These are phyloP conservation scores for Schizonepeta tenuifolia DNA, from an alignment of 257 asterid genomes.

Conservation along the genomic window DNA sequence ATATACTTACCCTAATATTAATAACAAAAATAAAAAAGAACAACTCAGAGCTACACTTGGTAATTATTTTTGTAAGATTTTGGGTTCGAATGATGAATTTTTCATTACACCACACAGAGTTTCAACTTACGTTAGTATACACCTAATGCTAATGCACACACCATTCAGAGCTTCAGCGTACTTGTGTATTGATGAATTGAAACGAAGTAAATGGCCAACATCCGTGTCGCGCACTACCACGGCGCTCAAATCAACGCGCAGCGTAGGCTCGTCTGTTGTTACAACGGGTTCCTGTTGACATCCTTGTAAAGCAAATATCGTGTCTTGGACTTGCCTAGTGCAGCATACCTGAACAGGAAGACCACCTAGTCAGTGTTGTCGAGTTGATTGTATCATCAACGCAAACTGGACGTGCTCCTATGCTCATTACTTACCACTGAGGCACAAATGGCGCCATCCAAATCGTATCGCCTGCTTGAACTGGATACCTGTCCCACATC, in stretches of 20 bases:
- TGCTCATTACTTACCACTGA: slow-evolving; percentile 70
- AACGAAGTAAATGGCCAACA: too few species aligned
- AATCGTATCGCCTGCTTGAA: slow-evolving; percentile 89
- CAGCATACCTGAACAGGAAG: slow-evolving; percentile 78
- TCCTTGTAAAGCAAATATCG: slow-evolving; percentile 93
- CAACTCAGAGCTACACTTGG: too few species aligned
- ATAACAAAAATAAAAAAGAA: too few species aligned
- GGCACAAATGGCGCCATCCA: slow-evolving; percentile 99
- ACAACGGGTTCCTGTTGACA: slow-evolving; percentile 80
- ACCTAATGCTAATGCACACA: neutral
- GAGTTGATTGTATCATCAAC: neutral
- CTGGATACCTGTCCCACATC: slow-evolving; percentile 75
- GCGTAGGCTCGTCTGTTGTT: neutral
- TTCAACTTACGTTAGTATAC: neutral
- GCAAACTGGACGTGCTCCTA: neutral
- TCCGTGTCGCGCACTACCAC: neutral
- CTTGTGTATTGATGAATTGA: neutral
- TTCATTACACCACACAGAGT: too few species aligned
- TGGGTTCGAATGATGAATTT: too few species aligned
- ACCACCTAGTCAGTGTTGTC: neutral
- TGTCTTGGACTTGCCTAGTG: slow-evolving; percentile 78
- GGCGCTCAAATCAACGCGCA: neutral
- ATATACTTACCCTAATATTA: too few species aligned
- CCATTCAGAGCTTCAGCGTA: neutral
- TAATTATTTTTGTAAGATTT: too few species aligned